Conservation (phyloP, 495 filamentous ascomycete genomes). For the Penicillium riverlandense region DNA sequence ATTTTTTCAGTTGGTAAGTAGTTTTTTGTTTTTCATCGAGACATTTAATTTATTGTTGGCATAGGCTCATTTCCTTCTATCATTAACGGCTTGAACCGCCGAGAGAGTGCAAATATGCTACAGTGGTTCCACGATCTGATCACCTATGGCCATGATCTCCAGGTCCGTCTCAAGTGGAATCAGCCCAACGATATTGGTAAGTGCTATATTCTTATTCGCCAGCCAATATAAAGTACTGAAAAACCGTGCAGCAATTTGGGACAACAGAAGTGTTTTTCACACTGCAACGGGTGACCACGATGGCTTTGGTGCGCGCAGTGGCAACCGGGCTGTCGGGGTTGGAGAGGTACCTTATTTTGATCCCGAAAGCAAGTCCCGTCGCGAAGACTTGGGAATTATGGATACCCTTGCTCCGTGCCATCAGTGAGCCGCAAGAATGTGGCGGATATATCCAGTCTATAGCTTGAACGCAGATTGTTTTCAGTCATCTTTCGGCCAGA, state of each 20-base stretch:
- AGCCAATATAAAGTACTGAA: no score
- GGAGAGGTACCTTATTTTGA: slow-evolving; percentile 64
- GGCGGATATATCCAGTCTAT: no score
- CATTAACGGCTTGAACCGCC: slow-evolving; percentile 10
- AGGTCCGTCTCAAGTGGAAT: slow-evolving; percentile 58
- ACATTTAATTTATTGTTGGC: not conserved
- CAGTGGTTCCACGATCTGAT: slow-evolving; percentile 53
- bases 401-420: slow-evolving; percentile 13
- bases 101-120: slow-evolving; percentile 50
- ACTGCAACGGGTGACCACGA: slow-evolving; percentile 61
- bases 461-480: no score
- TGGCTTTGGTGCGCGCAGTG: slow-evolving; percentile 49
- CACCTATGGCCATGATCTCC: slow-evolving; percentile 64
- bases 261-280: slow-evolving; percentile 64
- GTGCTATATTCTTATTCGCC: no score
- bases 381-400: slow-evolving; percentile 26
- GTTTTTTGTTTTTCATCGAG: not conserved
- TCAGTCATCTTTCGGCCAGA: no score
- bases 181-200: slow-evolving; percentile 43
- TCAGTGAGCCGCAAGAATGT: slow-evolving; percentile 1
- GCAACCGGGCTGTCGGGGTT: slow-evolving; percentile 54
- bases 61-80: slow-evolving; percentile 14
- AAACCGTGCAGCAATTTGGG: slow-evolving; percentile 56
- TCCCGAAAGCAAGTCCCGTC: slow-evolving; percentile 29
- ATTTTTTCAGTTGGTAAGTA: slow-evolving; percentile 51